A percentile compares a stretch with the other conserved stretches of the same genome.
Conservation (phyloP, 805 yeast species). For the Vanderwaltozyma polyspora region DNA sequence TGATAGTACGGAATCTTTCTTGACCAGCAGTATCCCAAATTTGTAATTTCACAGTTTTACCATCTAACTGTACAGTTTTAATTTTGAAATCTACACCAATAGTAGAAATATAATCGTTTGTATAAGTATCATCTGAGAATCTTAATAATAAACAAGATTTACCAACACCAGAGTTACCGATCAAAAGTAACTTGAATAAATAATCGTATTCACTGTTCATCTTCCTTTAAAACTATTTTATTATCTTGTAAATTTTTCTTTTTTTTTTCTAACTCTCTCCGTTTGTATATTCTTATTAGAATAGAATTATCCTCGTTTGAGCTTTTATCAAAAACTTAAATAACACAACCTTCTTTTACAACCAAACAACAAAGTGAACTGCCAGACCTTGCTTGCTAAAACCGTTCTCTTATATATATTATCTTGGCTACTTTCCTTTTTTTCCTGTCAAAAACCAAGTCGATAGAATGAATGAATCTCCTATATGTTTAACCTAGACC, state of each 20-base stretch:
- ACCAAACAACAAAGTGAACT: too few relatives aligned
- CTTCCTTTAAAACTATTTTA: background rate
- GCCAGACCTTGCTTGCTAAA: too few relatives aligned
- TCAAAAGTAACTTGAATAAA: conserved; percentile 83
- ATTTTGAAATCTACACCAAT: conserved; percentile 94
- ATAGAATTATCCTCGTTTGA: too few relatives aligned
- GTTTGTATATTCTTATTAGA: too few relatives aligned
- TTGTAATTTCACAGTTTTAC: conserved; percentile 93
- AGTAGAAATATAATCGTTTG: conserved; percentile 93
- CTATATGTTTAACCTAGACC: too few relatives aligned
- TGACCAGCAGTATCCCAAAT: conserved; percentile 99
- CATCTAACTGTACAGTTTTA: conserved; percentile 86
- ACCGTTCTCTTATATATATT: too few relatives aligned
- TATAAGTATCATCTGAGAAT: conserved; percentile 94
- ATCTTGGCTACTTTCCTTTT: too few relatives aligned
- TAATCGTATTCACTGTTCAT: conserved; percentile 97
- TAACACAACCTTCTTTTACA: too few relatives aligned
- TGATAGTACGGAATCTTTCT: conserved; percentile 95
- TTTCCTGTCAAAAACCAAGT: too few relatives aligned
- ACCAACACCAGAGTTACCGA: conserved; percentile 98
- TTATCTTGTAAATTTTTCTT: background rate
- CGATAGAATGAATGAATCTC: too few relatives aligned
- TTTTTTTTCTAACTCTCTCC: background rate
- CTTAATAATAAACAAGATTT: conserved; percentile 89
- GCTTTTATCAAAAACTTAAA: too few relatives aligned